Base-by-base conservation (phyloP, 345 rosid genomes). In the Luvunga scandens region DNA sequence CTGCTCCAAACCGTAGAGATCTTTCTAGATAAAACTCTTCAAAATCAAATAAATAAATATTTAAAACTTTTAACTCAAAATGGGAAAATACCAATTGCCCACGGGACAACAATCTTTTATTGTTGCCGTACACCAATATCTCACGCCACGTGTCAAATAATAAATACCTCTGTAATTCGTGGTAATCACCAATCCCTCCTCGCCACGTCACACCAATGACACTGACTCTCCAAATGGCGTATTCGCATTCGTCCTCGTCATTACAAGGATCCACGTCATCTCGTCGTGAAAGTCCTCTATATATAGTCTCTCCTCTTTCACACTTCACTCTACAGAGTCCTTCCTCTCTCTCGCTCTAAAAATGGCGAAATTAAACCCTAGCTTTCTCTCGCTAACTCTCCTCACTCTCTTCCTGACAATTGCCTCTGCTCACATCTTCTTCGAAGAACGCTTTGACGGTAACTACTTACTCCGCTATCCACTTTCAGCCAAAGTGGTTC, bases 391-490 rank as follows among this genome's bases (percentile, higher is more conserved):
- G 63, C 38, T 85, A 30, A 39, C 27, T 39, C 42, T 86, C 9
- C 76, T 92, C 5, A 61, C 85, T 19, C 81, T 91, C 22, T 39
- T 71, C 31, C 27, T 87, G 0, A 87, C 87, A 50, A 66, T 89
- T 81, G 90, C 90, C 9, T 88, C 91, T 9, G 92, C 98, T 13
- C 70, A 80, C 50, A 94, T 93, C 72, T 87, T 91, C 86, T 97
- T 97, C 83, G 99, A 95, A 80, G 99, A 95, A 42, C 97, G 91
- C 12, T 95, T 94, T 78, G 93, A 91, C 28, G 98, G 99, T 96
- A 89, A 30, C 38, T 36, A 22, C 77, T 7, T 80, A 27, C 71
- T 21, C 22, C 56, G 9, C 1, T 64, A 6, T 28, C 33, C n/a
- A 7, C 21, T 24, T 34, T 22, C 12, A 21, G 18, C 27, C 39